Evolutionary conservation across 441 rosid genomes (phyloP), one percentile per base, ranked within the genome.

Genomic region (Macaranga tanarius): DNA sequence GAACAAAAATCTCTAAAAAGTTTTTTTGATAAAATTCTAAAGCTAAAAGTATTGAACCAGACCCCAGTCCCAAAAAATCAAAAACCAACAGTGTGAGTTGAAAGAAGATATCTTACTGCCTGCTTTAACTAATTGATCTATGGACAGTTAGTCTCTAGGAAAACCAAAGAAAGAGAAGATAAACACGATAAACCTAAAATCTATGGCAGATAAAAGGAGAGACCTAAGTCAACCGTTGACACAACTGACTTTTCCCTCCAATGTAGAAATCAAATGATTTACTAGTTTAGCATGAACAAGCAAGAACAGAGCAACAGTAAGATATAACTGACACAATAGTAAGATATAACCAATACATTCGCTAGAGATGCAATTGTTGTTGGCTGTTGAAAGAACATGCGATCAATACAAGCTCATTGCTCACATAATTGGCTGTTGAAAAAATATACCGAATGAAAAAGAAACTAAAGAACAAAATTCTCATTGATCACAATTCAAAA

Each of bases 381-480:
- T 19, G 47, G 31, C 64, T 72, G 55, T 58, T 23, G 13, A 57
- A 50, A 59, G 68, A 47, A 17, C 54, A 58, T 5, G 4, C 4
- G 10, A 69, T 69, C 51, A 64, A 42, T 31, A 62, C 26, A 65
- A 70, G 23, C 66, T 20, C 51, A 17, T 8, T 7, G 40, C 10
- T 45, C 10, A 38, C 12, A n/a, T 8, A 25, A 9, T 57, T 67
- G 58, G 45, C 67, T 65, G 61, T 74, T n/a, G 28, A 68, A 61
- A 48, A 50, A 50, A 62, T 20, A 15, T 0, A 12, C 40, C 72
- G 40, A 55, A 47, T 7, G 12, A 58, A 44, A 8, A n/a, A n/a
- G n/a, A 73, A 47, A 47, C 42, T 45, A 75, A 15, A 58, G 20
- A 11, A 66, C 61, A 23, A 58, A 22, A n/a, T n/a, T n/a, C n/a